Evolutionary conservation across 2,329 filamentous ascomycete species (phyloP), one percentile per base, ranked within the genome.

Genomic region (Fusarium gaditjirri): DNA sequence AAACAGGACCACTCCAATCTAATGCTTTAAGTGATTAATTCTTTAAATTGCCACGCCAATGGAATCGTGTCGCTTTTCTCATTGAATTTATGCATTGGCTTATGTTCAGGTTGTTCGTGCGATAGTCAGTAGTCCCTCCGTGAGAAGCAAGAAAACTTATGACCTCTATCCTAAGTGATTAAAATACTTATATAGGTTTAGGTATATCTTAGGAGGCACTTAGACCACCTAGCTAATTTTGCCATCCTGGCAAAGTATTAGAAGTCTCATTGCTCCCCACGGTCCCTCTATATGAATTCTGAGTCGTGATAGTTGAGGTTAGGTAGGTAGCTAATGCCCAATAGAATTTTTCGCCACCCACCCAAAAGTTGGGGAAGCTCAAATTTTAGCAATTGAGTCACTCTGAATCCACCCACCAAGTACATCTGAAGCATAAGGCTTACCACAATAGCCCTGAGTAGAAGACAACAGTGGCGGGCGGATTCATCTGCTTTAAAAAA

Each of bases 341-440:
- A 75, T 76, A 61, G 59, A 75, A 75, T 73, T 76, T 76, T 75
- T 74, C 43, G 70, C 68, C 61, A 68, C 74, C 60, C 68, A 66
- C 61, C 58, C 65, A 43, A 77, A 74, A 73, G 67, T 72, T 72
- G 74, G 74, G 68, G 72, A 74, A 73, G 41, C 44, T 61, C 56
- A 74, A 77, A 74, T 74, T 77, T 77, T 74, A 70, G 53, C 47
- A 67, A 33, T 50, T 56, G 47, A 65, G 57, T 62, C 65, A 69
- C 46, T 61, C 47, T 54, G 55, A 43, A 53, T 25, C 47, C 38
- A 56, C 49, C 63, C 57, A 60, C 67, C 58, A 72, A 57, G 57
- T n/a, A 57, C 31, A 59, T 36, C 47, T 50, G n/a, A 55, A 54
- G 42, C 43, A 52, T 56, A 61, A 65, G 67, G 56, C 39, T 33